Evolutionary conservation across 164 flowering plant species (phyloP), one percentile per base, ranked within the genome.

Genomic region (Magnolia kwangsiensis): DNA sequence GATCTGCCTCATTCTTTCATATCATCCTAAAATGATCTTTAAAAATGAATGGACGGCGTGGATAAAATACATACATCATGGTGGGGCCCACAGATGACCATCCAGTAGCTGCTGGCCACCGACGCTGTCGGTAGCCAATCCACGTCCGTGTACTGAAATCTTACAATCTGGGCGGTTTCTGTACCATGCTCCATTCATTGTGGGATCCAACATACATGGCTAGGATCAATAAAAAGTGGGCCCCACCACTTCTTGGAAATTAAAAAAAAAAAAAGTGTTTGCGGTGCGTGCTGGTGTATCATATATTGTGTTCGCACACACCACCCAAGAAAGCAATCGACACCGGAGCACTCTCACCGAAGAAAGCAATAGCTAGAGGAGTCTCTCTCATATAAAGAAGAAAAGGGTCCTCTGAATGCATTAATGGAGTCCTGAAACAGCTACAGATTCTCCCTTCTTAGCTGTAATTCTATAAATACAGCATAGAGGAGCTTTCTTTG

Each of bases 271-370:
- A 14, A 51, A 51, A 51, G 59, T 51, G 59, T 2, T 7, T 51
- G 61, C 61, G 2, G 16, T 55, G 61, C 61, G 61, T 55, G 61
- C 61, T 16, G 13, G 18, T 37, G 61, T 16, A 55, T 16, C 61
- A 11, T 11, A 55, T 55, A 11, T 71, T 51, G 9, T 50, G 20
- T 71, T 71, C 73, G 10, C 73, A n/a, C 59, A 50, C 73, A 71
- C 73, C 58, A 50, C 73, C 73, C 61, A 71, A 50, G 73, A 71
- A 71, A 71, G 73, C 11, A 71, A n/a, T 27, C 1, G 4, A 69
- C n/a, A 7, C 1, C 18, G 31, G 72, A 69, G 45, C 19, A 29
- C 49, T 50, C 7, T 29, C 58, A 50, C 73, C 73, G 29, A 71
- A 50, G 73, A 71, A 50, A 71, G 73, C 24, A 71, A n/a, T 37